A percentile compares a stretch with the other conserved stretches of the same genome.
phyloP scores from a whole-genome alignment of 805 yeast species.

The Saccharomycopsis capsularis region DNA sequence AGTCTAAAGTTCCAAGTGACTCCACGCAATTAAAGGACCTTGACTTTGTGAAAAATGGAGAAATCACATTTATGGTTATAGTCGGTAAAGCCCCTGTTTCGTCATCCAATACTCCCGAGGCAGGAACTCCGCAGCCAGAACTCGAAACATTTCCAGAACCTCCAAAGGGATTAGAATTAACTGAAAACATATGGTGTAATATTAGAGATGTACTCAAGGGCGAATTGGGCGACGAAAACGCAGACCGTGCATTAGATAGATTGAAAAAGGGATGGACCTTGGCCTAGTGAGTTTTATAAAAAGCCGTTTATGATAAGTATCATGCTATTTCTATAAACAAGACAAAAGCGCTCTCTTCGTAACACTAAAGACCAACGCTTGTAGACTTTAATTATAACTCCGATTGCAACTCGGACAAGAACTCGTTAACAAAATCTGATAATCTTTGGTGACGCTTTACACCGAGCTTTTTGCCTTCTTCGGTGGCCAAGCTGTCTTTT shows the following conservation, averaged over 20 bases:
- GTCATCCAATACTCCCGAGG: background rate
- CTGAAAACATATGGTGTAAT: constrained; percentile 9
- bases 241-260: constrained; percentile 7
- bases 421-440: constrained; percentile 21
- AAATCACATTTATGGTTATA: constrained; percentile 14
- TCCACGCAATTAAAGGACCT: constrained; percentile 11
- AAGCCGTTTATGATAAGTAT: background rate
- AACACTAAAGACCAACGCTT: too few species aligned
- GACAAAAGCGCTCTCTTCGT: too few species aligned
- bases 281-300: background rate
- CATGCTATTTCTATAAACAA: too few species aligned
- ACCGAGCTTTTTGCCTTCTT: constrained; percentile 23
- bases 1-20: constrained; percentile 20
- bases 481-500: constrained; percentile 27
- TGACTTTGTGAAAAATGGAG: constrained; percentile 2
- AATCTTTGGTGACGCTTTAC: constrained; percentile 24
- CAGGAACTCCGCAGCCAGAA: background rate
- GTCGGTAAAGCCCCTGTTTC: constrained; percentile 11
- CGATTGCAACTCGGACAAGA: constrained; percentile 22
- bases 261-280: constrained; percentile 18
- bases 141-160: background rate
- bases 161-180: background rate
- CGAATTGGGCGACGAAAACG: constrained; percentile 10
- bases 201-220: constrained; percentile 5
- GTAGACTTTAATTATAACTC: too few species aligned